Evolutionary conservation across 768 basidiomycete species (phyloP).

Genomic region (Panellus pusillus): DNA sequence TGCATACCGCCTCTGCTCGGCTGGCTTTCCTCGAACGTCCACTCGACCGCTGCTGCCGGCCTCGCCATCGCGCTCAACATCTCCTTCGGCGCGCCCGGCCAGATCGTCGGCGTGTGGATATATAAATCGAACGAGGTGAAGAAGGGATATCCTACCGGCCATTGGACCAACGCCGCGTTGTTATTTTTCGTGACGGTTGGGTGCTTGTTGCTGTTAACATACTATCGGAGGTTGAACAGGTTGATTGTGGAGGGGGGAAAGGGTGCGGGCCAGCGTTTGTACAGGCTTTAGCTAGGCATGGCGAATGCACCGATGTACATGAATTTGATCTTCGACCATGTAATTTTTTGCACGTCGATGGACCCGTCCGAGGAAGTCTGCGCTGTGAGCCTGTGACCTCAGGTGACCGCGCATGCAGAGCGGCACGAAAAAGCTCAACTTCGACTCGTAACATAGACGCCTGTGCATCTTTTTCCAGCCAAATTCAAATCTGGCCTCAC

Average conservation of each 20-base stretch:
- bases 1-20: conserved; percentile 34
- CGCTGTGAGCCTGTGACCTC: too few species aligned
- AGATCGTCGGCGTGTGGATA: conserved; percentile 33
- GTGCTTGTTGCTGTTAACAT: conserved; percentile 1
- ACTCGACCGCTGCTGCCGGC: conserved; percentile 29
- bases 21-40: conserved; percentile 36
- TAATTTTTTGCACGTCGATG: too few species aligned
- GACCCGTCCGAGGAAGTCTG: too few species aligned
- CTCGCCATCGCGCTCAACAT: conserved; percentile 28
- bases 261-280: too few species aligned
- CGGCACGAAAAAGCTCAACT: too few species aligned
- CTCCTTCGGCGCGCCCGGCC: conserved; percentile 35
- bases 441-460: too few species aligned
- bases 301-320: too few species aligned
- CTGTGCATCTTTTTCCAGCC: too few species aligned
- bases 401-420: too few species aligned
- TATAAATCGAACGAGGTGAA: conserved; percentile 25
- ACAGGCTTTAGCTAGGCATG: too few species aligned
- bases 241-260: not conserved
- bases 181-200: conserved; percentile 22
- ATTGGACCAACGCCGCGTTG: conserved; percentile 35
- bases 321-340: too few species aligned
- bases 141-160: conserved; percentile 33
- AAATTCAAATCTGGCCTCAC: too few species aligned
- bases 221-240: conserved; percentile 7